Conservation (phyloP, 176 grass and related monocot species). For the Zoysia japonica region DNA sequence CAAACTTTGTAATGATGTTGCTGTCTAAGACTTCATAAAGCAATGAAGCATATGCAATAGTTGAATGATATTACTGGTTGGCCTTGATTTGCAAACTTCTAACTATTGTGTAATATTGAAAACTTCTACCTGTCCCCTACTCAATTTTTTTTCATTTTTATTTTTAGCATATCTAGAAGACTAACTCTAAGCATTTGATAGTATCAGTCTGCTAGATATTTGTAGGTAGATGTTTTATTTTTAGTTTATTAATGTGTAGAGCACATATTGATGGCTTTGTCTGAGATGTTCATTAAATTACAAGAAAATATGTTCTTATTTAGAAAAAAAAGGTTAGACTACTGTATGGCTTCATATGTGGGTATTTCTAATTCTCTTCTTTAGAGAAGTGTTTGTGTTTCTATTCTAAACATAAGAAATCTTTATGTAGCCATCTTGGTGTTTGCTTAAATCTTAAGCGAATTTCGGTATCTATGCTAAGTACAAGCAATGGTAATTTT, state of each 20-base stretch:
- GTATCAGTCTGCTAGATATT: not conserved
- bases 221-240: not conserved
- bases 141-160: constrained; percentile 14
- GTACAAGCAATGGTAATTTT: not conserved
- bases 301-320: not conserved
- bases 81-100: constrained; percentile 18
- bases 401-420: constrained; percentile 5
- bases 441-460: not conserved
- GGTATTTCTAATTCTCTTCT: constrained; percentile 6
- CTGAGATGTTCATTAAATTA: not conserved
- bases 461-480: not conserved
- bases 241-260: not conserved
- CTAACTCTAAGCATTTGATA: not conserved
- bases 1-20: constrained; percentile 26
- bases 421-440: constrained; percentile 1
- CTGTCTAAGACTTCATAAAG: constrained; percentile 17
- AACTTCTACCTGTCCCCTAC: not conserved
- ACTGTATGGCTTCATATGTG: not conserved
- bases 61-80: not conserved
- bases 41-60: constrained; percentile 9
- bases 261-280: not conserved
- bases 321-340: not conserved
- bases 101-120: constrained; percentile 16
- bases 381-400: constrained; percentile 20
- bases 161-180: not conserved